Evolutionary conservation across 2,329 filamentous ascomycete genomes (phyloP).

Genomic region (Botrytis byssoidea): DNA sequence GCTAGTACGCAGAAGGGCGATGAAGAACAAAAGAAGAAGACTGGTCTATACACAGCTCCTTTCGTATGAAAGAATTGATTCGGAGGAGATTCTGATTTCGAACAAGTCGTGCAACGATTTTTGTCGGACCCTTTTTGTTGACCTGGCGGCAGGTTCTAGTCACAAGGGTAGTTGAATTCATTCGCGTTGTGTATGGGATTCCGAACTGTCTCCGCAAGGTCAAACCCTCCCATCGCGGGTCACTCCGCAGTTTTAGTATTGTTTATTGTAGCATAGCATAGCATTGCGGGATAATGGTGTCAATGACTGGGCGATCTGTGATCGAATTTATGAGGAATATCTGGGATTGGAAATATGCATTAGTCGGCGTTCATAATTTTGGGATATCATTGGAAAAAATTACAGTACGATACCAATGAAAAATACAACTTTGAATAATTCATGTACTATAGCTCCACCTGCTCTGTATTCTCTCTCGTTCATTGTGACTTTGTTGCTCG

Average conservation of each 20-base stretch:
- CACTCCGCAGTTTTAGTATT: conserved; percentile 2
- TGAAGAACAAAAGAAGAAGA: conserved; percentile 2
- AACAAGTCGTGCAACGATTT: neutral
- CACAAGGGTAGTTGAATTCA: neutral
- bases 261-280: conserved; percentile 10
- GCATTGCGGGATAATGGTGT: conserved; percentile 3
- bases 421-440: neutral
- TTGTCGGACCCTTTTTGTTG: neutral
- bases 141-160: neutral
- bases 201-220: neutral
- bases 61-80: neutral
- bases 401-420: conserved; percentile 9
- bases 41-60: conserved; percentile 2
- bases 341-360: conserved; percentile 7
- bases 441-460: neutral
- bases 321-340: conserved; percentile 4
- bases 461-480: neutral
- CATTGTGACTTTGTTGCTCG: neutral
- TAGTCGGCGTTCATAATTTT: conserved; percentile 1
- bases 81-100: too few species aligned
- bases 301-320: neutral
- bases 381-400: neutral
- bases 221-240: neutral
- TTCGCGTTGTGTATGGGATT: neutral
- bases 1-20: conserved; percentile 38